phyloP scores from a whole-genome alignment of 2,329 filamentous ascomycete species.

The Aspergillus viridinutans region DNA sequence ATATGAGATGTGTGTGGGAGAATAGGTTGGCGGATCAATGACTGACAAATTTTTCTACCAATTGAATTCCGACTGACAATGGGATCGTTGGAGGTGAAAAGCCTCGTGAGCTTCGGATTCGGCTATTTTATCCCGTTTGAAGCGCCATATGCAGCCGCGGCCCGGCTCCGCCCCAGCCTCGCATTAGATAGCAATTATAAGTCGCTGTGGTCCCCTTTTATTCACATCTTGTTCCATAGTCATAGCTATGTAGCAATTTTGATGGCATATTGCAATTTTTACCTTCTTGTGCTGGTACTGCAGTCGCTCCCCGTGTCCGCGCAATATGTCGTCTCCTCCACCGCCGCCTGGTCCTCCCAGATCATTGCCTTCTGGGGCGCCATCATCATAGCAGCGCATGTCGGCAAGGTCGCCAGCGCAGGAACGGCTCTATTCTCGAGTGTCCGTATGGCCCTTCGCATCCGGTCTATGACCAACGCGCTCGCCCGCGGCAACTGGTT shows the following conservation, averaged over 20 bases:
- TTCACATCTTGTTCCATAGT: neutral
- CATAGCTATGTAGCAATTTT: neutral
- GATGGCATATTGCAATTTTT: neutral
- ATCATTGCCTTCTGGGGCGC: constrained; percentile 4
- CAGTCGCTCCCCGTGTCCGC: neutral
- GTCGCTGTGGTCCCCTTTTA: rapidly evolving
- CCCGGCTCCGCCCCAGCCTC: neutral
- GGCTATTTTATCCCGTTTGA: neutral
- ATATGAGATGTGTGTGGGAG: too few relatives aligned
- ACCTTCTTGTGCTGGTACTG: neutral
- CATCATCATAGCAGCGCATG: constrained; percentile 1
- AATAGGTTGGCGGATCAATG: too few relatives aligned
- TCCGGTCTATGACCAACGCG: neutral
- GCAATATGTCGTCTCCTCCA: constrained; percentile 1
- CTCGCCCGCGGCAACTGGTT: neutral
- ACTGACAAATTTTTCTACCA: too few relatives aligned
- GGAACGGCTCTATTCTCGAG: constrained; percentile 1
- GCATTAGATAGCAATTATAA: neutral
- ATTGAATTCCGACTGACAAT: too few relatives aligned
- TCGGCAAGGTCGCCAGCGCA: neutral
- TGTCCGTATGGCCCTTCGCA: neutral
- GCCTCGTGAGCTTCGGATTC: neutral
- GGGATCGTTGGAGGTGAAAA: too few relatives aligned
- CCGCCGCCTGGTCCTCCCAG: constrained; percentile 2
- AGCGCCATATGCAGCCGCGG: neutral